Conservation (phyloP, 768 basidiomycete genomes). For the Pleurotus platypus region DNA sequence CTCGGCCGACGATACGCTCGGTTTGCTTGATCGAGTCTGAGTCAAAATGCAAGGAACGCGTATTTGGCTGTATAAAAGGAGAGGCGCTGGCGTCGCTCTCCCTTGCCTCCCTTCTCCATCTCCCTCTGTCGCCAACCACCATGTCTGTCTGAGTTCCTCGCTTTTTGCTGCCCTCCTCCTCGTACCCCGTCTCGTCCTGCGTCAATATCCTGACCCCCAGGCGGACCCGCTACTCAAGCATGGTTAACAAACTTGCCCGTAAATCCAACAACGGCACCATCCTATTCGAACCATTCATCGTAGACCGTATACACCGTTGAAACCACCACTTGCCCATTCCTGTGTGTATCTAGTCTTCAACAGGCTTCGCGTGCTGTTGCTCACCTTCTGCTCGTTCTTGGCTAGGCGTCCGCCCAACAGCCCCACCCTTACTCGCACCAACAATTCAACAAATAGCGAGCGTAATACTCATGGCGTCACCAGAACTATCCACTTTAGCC, state of each 20-base stretch:
- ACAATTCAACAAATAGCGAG: conserved; percentile 7
- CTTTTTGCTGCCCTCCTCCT: conserved; percentile 22
- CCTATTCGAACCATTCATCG: conserved; percentile 83
- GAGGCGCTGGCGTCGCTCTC: conserved; percentile 14
- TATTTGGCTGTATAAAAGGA: conserved; percentile 20
- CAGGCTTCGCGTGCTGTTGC: too few species aligned
- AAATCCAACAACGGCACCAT: conserved; percentile 84
- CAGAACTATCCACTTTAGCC: conserved; percentile 58
- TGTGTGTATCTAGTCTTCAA: not conserved
- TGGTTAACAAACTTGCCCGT: conserved; percentile 83
- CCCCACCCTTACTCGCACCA: conserved; percentile 13
- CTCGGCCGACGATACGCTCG: conserved; percentile 8
- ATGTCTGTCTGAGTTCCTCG: conserved; percentile 40
- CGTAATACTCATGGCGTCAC: conserved; percentile 12
- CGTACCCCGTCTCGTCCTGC: conserved; percentile 30
- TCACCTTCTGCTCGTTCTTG: not conserved
- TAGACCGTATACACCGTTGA: conserved; percentile 79
- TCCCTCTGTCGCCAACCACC: conserved; percentile 18
- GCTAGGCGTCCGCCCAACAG: conserved; percentile 14
- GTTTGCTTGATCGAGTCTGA: conserved; percentile 15
- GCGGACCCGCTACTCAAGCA: conserved; percentile 40
- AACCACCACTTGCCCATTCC: conserved; percentile 21
- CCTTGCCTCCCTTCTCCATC: conserved; percentile 14
- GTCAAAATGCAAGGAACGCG: conserved; percentile 12
- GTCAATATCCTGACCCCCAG: conserved; percentile 36